These are phyloP conservation scores for Backusella macrospora DNA, from an alignment of 192 early-diverging fungal species.

Conservation along the genomic window DNA sequence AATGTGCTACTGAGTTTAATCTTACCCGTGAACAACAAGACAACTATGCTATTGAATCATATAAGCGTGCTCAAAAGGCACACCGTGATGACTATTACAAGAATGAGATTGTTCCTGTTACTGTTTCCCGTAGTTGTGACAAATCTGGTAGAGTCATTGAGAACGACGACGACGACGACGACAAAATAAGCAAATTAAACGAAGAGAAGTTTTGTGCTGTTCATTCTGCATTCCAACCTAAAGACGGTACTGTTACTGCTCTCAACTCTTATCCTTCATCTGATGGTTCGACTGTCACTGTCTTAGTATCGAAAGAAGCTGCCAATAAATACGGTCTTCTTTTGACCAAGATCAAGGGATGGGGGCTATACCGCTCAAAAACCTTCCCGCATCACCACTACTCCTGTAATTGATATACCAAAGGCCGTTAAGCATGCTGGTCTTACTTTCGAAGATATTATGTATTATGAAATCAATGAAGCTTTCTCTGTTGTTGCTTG, in stretches of 20 bases:
- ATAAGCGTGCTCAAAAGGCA: slow-evolving; percentile 79
- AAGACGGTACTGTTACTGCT: slow-evolving; percentile 88
- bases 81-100: slow-evolving; percentile 59
- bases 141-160: slow-evolving; percentile 62
- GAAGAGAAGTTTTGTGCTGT: slow-evolving; percentile 85
- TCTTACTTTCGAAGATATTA: slow-evolving; percentile 58
- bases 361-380: slow-evolving; percentile 73
- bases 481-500: slow-evolving; percentile 83
- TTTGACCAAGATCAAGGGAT: slow-evolving; percentile 61
- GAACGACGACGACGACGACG: slow-evolving; percentile 66
- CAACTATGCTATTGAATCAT: slow-evolving; percentile 72
- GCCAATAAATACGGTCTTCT: slow-evolving; percentile 52
- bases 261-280: slow-evolving; percentile 80
- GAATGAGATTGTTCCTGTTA: slow-evolving; percentile 72
- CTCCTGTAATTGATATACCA: slow-evolving; percentile 71
- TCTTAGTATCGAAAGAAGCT: slow-evolving; percentile 71
- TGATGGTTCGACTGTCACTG: slow-evolving; percentile 75
- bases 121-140: slow-evolving; percentile 66
- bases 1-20: slow-evolving; percentile 76
- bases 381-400: slow-evolving; percentile 71
- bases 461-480: slow-evolving; percentile 83
- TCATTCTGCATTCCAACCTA: slow-evolving; percentile 84
- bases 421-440: slow-evolving; percentile 72
- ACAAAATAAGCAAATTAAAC: slow-evolving; percentile 74
- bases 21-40: slow-evolving; percentile 82